Conservation (phyloP, 306 rosid species). For the Elaeagnus macrophylla region DNA sequence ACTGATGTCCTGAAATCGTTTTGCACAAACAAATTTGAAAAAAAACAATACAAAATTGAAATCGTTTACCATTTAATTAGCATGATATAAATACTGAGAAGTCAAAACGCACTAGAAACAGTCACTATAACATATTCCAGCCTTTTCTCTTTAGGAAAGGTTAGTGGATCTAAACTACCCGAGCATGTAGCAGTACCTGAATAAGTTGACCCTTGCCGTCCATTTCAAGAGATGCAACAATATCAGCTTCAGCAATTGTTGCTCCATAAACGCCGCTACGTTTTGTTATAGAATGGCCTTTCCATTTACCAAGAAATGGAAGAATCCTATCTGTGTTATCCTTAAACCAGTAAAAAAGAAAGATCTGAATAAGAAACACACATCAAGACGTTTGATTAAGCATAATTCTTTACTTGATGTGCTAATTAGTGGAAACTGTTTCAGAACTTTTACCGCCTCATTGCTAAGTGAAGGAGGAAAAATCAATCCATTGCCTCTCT, state of each 20-base stretch:
- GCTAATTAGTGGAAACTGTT: background rate
- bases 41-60: background rate
- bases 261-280: constrained; percentile 96
- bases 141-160: background rate
- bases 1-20: constrained; percentile 48
- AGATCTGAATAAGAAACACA: background rate
- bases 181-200: constrained; percentile 51
- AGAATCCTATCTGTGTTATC: constrained; percentile 38
- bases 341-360: constrained; percentile 20
- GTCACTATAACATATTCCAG: no score
- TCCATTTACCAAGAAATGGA: constrained; percentile 90
- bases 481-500: constrained; percentile 48
- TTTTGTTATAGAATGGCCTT: constrained; percentile 73
- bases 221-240: constrained; percentile 53
- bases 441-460: constrained; percentile 30
- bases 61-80: no score
- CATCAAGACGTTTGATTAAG: background rate
- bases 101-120: no score
- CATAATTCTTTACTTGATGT: background rate
- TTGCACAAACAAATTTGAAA: background rate
- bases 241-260: constrained; percentile 67
- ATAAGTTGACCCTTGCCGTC: constrained; percentile 53
- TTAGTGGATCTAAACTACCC: background rate
- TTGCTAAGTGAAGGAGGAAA: constrained; percentile 37
- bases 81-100: no score